Percentiles rank a stretch among this genome's conserved stretches.
phyloP scores from a whole-genome alignment of 345 rosid species.

The Erysimum cheiranthoides region DNA sequence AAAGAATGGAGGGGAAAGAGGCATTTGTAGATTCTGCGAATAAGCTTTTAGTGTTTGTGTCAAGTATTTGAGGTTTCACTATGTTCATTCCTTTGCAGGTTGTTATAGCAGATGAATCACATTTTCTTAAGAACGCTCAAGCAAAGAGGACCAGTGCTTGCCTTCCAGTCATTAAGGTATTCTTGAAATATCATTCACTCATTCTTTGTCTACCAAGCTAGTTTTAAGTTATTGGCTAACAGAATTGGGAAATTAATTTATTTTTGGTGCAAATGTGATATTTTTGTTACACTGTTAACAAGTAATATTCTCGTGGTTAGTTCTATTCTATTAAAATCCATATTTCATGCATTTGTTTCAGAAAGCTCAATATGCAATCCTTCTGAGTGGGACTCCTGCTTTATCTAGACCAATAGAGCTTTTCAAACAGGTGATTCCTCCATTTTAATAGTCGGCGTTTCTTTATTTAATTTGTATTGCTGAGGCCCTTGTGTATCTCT shows the following conservation, averaged over 20 bases:
- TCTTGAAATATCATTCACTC: slow-evolving; percentile 18
- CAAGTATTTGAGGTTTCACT: slow-evolving; percentile 14
- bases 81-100: slow-evolving; percentile 56
- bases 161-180: slow-evolving; percentile 91
- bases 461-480: slow-evolving; percentile 15
- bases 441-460: background rate
- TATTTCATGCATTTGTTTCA: slow-evolving; percentile 47
- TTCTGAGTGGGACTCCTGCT: slow-evolving; percentile 98
- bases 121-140: slow-evolving; percentile 92
- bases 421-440: slow-evolving; percentile 75
- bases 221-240: slow-evolving; percentile 1
- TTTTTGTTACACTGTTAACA: slow-evolving; percentile 13
- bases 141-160: slow-evolving; percentile 89
- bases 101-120: slow-evolving; percentile 98
- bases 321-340: background rate
- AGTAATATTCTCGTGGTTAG: slow-evolving; percentile 10
- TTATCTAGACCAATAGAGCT: slow-evolving; percentile 96
- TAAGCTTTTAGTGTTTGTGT: slow-evolving; percentile 20
- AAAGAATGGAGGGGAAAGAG: slow-evolving; percentile 15
- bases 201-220: slow-evolving; percentile 3
- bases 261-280: slow-evolving; percentile 3
- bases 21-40: slow-evolving; percentile 7
- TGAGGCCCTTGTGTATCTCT: background rate
- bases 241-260: background rate
- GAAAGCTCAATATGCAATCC: slow-evolving; percentile 87